These are phyloP conservation scores for Colletotrichum camelliae DNA, from an alignment of 2,329 filamentous ascomycete species.

Conservation along the genomic window DNA sequence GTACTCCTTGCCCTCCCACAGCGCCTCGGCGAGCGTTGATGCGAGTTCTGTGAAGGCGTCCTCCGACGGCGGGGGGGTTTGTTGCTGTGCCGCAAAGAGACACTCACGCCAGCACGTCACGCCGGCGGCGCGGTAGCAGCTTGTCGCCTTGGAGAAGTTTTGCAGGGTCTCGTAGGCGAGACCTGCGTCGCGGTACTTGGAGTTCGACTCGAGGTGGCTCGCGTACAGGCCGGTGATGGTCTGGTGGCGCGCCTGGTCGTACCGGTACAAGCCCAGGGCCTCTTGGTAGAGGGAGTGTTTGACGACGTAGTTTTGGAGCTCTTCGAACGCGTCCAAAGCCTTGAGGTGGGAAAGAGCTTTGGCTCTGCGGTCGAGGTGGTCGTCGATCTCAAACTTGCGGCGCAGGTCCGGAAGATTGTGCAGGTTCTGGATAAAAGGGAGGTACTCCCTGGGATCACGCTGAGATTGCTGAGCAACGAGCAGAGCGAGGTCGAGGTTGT, in stretches of 20 bases:
- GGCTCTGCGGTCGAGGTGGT: conserved; percentile 76
- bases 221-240: conserved; percentile 82
- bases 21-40: conserved; percentile 75
- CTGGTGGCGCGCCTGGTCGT: conserved; percentile 71
- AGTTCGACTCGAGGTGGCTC: conserved; percentile 74
- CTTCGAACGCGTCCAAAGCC: conserved; percentile 74
- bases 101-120: conserved; percentile 86
- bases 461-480: conserved; percentile 95
- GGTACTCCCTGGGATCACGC: conserved; percentile 92
- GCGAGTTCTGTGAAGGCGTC: conserved; percentile 72
- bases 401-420: conserved; percentile 75
- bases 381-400: conserved; percentile 84
- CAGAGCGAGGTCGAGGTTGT: conserved; percentile 88
- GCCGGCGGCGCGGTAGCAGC: conserved; percentile 83
- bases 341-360: conserved; percentile 84
- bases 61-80: conserved; percentile 62
- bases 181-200: conserved; percentile 84
- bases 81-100: conserved; percentile 77
- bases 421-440: conserved; percentile 90
- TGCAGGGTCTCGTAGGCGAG: conserved; percentile 88
- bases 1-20: conserved; percentile 86
- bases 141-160: conserved; percentile 76
- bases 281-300: conserved; percentile 82
- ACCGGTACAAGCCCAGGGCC: conserved; percentile 83
- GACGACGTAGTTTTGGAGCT: conserved; percentile 77